These are phyloP conservation scores for Diutina ranongensis DNA, from an alignment of 1,139 yeast genomes.

Conservation along the genomic window DNA sequence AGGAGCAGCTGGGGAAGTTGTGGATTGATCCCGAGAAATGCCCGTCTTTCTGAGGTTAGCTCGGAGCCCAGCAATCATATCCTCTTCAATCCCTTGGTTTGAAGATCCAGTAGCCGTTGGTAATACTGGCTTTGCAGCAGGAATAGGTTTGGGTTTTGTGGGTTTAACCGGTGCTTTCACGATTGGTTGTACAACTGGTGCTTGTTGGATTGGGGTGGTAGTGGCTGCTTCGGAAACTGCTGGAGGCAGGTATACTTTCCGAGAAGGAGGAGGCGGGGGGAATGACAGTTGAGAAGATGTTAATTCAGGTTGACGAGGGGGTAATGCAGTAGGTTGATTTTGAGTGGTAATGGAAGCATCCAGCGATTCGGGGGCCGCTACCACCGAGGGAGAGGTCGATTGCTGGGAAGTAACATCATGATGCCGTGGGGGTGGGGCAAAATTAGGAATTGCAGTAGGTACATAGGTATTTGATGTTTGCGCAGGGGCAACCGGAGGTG, in stretches of 20 bases:
- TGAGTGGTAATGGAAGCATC: too few relatives aligned
- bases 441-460: background rate
- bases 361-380: too few relatives aligned
- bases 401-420: background rate
- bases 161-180: background rate
- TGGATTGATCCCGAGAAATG: background rate
- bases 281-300: too few relatives aligned
- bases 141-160: constrained; percentile 1
- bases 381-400: too few relatives aligned
- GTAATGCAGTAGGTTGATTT: too few relatives aligned
- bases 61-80: background rate
- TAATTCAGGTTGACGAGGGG: too few relatives aligned
- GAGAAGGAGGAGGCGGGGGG: too few relatives aligned
- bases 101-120: background rate
- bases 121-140: background rate
- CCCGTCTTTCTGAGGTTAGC: constrained; percentile 2
- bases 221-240: too few relatives aligned
- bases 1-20: too few relatives aligned
- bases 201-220: too few relatives aligned
- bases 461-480: background rate
- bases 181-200: background rate
- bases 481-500: background rate
- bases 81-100: too few relatives aligned
- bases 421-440: background rate
- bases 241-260: too few relatives aligned